These are phyloP conservation scores for Craterostigma plantagineum DNA, from an alignment of 257 asterid genomes.

Conservation along the genomic window DNA sequence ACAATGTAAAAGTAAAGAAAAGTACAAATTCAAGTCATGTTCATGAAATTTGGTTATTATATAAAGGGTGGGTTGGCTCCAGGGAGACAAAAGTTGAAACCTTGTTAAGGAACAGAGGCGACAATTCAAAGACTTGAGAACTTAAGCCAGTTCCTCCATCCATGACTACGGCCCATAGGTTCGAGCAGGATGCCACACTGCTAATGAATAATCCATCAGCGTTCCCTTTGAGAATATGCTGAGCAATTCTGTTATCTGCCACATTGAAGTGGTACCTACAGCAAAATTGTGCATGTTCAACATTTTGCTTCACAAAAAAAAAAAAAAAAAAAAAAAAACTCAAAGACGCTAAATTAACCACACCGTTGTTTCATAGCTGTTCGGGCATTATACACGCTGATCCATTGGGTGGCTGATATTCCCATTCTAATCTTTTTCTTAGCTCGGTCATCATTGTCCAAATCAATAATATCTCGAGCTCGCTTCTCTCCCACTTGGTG, in stretches of 20 bases:
- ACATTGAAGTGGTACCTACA: constrained; percentile 20
- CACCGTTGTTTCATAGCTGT: constrained; percentile 59
- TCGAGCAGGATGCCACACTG: constrained; percentile 43
- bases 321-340: too few relatives aligned
- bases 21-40: background rate
- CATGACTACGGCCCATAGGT: constrained; percentile 64
- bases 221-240: constrained; percentile 59
- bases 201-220: constrained; percentile 52
- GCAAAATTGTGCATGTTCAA: background rate
- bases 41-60: background rate
- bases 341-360: background rate
- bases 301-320: background rate
- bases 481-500: constrained; percentile 50
- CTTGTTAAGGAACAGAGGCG: constrained; percentile 57
- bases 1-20: background rate
- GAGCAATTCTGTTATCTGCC: constrained; percentile 32
- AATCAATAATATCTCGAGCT: constrained; percentile 27
- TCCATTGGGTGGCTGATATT: constrained; percentile 57
- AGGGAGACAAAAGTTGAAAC: too few relatives aligned
- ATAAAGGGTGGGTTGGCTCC: background rate
- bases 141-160: constrained; percentile 64
- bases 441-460: constrained; percentile 39
- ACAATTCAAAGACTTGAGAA: constrained; percentile 41
- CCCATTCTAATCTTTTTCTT: constrained; percentile 63
- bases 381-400: constrained; percentile 42